Evolutionary conservation across 345 rosid genomes (phyloP), one percentile per base, ranked within the genome.

Genomic region (Lepidium africanum): DNA sequence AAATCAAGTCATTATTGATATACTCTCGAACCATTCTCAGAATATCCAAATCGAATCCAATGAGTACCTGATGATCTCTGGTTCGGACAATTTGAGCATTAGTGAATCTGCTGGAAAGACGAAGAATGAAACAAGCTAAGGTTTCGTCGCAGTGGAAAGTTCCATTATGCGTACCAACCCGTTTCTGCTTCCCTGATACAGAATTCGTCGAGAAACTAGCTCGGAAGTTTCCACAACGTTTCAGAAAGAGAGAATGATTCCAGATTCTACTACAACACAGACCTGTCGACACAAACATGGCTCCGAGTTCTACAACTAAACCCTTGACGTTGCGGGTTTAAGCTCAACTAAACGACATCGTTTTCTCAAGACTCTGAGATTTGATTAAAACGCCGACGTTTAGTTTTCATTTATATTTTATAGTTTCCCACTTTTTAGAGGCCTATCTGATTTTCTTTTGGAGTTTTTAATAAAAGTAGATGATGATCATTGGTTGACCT

Each of bases 71-170:
- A 17, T 80, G 86, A 41, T 92, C 96, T 42, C 96, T 83, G 70
- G 85, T 75, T 15, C 93, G 96, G 38, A 90, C 68, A 65, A 90
- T 86, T 3, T 85, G 85, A 10, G 96, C 96, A 60, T 77, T 42
- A 62, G 74, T 81, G 90, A 82, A 90, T 77, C 82, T 86, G 25
- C 33, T 16, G 68, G 96, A 83, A 73, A 86, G 97, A 80, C 89
- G 94, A 78, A 90, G 80, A 84, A 92, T 86, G 84, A 86, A 90
- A 77, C 97, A 90, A 75, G 91, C 97, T 67, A 92, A 90, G 59
- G 96, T 86, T 74, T 90, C 93, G 65, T 92, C 96, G 79, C 92
- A 92, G 64, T 92, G 91, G 80, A 92, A 90, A 65, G 86, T 85
- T 39, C 98, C 97, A 67, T 86, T 82, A 71, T 88, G 96, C 43